Evolutionary conservation across 345 rosid species (phyloP), one percentile per base, ranked within the genome.

Genomic region (Trapa bicornis): DNA sequence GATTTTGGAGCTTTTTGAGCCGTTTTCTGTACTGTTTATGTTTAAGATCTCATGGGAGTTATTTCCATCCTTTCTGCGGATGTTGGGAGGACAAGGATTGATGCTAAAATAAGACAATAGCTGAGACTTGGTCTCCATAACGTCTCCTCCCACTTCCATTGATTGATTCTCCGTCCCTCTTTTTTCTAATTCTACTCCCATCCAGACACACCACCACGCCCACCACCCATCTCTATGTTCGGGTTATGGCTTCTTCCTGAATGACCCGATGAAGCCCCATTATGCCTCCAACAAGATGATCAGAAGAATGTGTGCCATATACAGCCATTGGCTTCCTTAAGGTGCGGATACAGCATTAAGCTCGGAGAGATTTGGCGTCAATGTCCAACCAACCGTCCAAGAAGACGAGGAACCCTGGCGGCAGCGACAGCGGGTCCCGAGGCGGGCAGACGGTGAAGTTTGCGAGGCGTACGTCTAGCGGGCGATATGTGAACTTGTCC

Each of bases 401-500:
- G 76, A 89, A 85, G 65, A 74, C 80, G 15, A 81, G 87, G 6
- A 83, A 69, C 63, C 78, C 92, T 0, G 87, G 85, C 10, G 82
- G 67, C 41, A 50, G 64, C 11, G 48, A 72, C 1, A 50, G 65
- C 17, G 60, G 72, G 12, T 42, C 41, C 15, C 61, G 81, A 1
- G 70, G 67, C n/a, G 92, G 92, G 17, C 96, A 90, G 67, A 84
- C 87, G 0, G 99, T 94, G 16, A 94, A 94, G 75, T 94, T 94
- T 9, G 97, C 99, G 0, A 76, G 96, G 45, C 70, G 97, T 68
- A 94, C 97, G 14, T 87, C 97, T 0, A 94, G 99, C 52, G 99
- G 99, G n/a, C 73, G 96, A 43, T 94, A 89, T n/a, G 87, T 94
- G 47, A 91, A 91, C 73, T 77, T 94, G 11, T 89, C 95, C 5